These are phyloP conservation scores for Penicillium salamii DNA, from an alignment of 495 filamentous ascomycete species.

Conservation along the genomic window DNA sequence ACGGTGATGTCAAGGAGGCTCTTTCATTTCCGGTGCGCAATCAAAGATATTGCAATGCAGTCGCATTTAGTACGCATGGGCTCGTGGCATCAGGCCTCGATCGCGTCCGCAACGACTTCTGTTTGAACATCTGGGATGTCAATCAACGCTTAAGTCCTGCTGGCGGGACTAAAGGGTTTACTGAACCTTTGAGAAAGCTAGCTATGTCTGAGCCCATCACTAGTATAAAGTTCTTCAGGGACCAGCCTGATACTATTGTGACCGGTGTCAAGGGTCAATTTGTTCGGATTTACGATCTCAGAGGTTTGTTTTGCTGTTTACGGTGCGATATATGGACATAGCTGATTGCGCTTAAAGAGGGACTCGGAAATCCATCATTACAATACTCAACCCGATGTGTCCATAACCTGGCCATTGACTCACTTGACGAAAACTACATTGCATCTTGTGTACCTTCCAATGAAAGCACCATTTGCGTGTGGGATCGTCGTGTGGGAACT, in stretches of 20 bases:
- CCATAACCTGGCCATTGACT: constrained; percentile 88
- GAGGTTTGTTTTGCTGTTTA: constrained; percentile 56
- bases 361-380: constrained; percentile 51
- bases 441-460: constrained; percentile 73
- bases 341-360: constrained; percentile 34
- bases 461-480: constrained; percentile 73
- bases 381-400: constrained; percentile 79
- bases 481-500: constrained; percentile 75
- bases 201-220: constrained; percentile 84
- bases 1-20: constrained; percentile 59
- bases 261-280: constrained; percentile 82
- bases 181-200: constrained; percentile 67
- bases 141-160: constrained; percentile 55
- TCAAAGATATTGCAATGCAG: constrained; percentile 83
- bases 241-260: constrained; percentile 78
- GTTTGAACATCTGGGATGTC: constrained; percentile 91
- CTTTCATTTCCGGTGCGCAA: constrained; percentile 78
- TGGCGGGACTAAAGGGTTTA: constrained; percentile 35
- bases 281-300: constrained; percentile 83
- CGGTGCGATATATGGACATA: neutral
- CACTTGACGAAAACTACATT: constrained; percentile 89
- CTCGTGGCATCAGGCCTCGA: constrained; percentile 86
- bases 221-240: constrained; percentile 85
- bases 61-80: constrained; percentile 79
- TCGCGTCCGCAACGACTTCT: constrained; percentile 86